phyloP scores from a whole-genome alignment of 2,329 filamentous ascomycete genomes.

The Xylariaceae sp. region DNA sequence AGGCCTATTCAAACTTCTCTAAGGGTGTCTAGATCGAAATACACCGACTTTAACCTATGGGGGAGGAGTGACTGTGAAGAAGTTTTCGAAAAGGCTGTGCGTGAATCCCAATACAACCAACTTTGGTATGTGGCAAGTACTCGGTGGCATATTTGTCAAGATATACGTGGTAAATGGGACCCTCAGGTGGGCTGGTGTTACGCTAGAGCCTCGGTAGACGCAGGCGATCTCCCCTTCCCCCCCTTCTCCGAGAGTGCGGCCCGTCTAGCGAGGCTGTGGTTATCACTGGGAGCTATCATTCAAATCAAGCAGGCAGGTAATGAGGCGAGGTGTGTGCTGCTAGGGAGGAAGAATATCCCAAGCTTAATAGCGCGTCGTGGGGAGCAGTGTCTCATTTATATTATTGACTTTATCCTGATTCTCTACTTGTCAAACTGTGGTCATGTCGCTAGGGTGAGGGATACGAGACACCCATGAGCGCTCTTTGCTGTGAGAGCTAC shows the following conservation, averaged over 20 bases:
- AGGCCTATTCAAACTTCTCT: no score
- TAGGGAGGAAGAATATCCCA: neutral
- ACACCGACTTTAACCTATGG: no score
- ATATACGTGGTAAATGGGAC: neutral
- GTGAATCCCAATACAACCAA: no score
- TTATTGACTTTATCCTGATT: constrained; percentile 1
- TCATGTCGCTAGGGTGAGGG: constrained; percentile 14
- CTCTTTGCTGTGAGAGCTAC: constrained; percentile 21
- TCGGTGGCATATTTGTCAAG: neutral
- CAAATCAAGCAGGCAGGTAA: constrained; percentile 1
- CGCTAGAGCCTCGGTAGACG: neutral
- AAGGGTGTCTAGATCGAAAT: no score
- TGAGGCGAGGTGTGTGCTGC: constrained; percentile 3
- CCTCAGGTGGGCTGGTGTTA: neutral
- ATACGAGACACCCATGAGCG: constrained; percentile 20
- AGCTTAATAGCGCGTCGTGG: constrained; percentile 3
- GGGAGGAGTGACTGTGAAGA: no score
- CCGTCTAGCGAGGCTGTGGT: neutral
- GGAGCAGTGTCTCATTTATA: constrained; percentile 5
- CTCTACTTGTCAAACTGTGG: constrained; percentile 9
- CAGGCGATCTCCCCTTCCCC: neutral
- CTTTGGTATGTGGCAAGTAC: no score
- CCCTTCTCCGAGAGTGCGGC: neutral
- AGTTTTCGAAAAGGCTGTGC: no score
- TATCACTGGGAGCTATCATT: constrained; percentile 1